These are phyloP conservation scores for Suhomyces prunicola DNA, from an alignment of 805 yeast species.

Conservation along the genomic window DNA sequence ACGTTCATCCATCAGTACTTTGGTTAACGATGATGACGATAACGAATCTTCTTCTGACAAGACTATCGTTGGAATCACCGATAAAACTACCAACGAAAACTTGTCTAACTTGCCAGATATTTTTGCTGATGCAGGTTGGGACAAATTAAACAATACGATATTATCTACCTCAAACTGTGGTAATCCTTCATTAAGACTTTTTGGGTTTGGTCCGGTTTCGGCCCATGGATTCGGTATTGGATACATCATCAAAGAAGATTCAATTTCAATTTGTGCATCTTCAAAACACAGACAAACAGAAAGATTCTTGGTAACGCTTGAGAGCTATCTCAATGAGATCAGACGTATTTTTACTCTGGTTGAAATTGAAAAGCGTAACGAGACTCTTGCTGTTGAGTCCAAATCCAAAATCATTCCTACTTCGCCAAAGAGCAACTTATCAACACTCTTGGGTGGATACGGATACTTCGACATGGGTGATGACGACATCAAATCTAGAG, in stretches of 20 bases:
- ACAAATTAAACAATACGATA: conserved; percentile 72
- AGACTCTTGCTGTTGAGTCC: not conserved
- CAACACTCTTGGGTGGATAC: conserved; percentile 49
- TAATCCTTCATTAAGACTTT: conserved; percentile 54
- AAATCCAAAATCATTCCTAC: not conserved
- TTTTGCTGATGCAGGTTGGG: conserved; percentile 88
- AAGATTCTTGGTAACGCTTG: conserved; percentile 51
- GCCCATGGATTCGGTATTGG: conserved; percentile 61
- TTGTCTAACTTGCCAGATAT: conserved; percentile 57
- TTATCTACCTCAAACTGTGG: conserved; percentile 66
- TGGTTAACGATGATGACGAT: conserved; percentile 15
- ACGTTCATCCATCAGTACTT: conserved; percentile 14
- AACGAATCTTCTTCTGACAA: conserved; percentile 25
- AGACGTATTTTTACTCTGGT: conserved; percentile 31
- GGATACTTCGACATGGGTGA: conserved; percentile 61
- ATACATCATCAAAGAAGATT: conserved; percentile 50
- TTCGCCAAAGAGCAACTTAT: conserved; percentile 3
- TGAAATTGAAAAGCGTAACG: conserved; percentile 8
- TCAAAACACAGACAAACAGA: conserved; percentile 61
- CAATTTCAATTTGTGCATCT: conserved; percentile 50
- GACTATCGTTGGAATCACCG: conserved; percentile 24
- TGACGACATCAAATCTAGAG: conserved; percentile 51
- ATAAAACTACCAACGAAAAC: conserved; percentile 13
- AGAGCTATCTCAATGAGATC: conserved; percentile 48
- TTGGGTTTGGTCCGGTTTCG: conserved; percentile 60